Evolutionary conservation across 345 rosid genomes (phyloP).

Genomic region (Odontarrhena argentea): DNA sequence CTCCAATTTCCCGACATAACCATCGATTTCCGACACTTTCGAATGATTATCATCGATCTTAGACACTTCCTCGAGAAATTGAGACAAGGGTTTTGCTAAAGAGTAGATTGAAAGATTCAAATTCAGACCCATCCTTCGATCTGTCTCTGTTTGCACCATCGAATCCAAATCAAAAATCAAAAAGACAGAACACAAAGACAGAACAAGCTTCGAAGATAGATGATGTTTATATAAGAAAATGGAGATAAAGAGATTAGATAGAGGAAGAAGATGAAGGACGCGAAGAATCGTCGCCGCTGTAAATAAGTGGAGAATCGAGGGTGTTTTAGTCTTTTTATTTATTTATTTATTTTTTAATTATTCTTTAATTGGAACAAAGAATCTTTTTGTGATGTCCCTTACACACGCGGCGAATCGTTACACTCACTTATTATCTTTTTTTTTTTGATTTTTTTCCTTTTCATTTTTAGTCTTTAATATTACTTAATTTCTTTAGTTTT

Average conservation of each 20-base stretch:
- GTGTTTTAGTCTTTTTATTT: constrained; percentile 9
- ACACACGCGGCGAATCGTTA: constrained; percentile 60
- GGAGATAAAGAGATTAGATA: not conserved
- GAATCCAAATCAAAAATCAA: not conserved
- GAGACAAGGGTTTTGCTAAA: constrained; percentile 52
- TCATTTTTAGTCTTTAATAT: not conserved
- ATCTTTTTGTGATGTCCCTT: constrained; percentile 41
- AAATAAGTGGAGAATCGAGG: constrained; percentile 39
- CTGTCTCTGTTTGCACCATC: constrained; percentile 40
- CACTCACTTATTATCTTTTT: constrained; percentile 19
- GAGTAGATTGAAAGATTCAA: constrained; percentile 59
- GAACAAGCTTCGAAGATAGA: constrained; percentile 25
- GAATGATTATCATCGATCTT: constrained; percentile 41
- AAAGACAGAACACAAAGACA: constrained; percentile 38
- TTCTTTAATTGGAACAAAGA: constrained; percentile 41
- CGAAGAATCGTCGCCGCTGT: constrained; percentile 38
- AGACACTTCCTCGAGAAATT: constrained; percentile 54
- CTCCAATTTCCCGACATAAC: constrained; percentile 56
- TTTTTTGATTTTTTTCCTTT: constrained; percentile 18
- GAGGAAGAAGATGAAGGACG: constrained; percentile 46
- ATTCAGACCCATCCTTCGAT: constrained; percentile 60
- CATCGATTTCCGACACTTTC: constrained; percentile 51
- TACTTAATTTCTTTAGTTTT: constrained; percentile 30
- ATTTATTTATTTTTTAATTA: not conserved
- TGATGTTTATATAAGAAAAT: constrained; percentile 24